A percentile compares a stretch with the other conserved stretches of the same genome.
Evolutionary conservation across 208 protist species (phyloP).

Genomic region (Crithidia brevicula): DNA sequence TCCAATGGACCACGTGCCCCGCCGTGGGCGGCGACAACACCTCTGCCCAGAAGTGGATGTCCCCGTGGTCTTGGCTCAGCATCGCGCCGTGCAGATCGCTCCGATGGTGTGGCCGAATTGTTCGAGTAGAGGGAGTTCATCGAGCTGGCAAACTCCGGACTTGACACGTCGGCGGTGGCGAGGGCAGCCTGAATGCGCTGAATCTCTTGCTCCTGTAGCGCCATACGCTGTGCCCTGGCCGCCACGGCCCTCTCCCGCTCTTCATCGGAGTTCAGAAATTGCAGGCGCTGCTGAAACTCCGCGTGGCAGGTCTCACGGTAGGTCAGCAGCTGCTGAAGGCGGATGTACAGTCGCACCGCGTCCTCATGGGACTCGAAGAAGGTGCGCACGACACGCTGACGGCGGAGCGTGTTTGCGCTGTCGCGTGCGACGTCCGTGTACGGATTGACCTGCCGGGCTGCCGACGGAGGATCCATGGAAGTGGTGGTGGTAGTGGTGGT

Average conservation of each 20-base stretch:
- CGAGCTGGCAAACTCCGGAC: slow-evolving; percentile 15
- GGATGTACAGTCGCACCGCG: slow-evolving; percentile 25
- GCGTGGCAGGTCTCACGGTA: slow-evolving; percentile 12
- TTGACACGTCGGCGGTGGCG: not conserved
- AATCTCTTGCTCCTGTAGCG: slow-evolving; percentile 10
- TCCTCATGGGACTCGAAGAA: slow-evolving; percentile 36
- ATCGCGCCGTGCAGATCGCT: not conserved
- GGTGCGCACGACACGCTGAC: slow-evolving; percentile 8
- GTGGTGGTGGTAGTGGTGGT: too few species aligned
- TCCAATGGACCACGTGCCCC: too few species aligned
- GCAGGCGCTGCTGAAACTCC: slow-evolving; percentile 30
- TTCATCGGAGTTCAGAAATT: slow-evolving; percentile 4
- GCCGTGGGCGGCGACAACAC: not conserved
- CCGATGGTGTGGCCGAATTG: not conserved
- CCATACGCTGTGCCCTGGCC: not conserved
- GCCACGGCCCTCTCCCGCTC: slow-evolving; percentile 1
- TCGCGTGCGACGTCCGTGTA: slow-evolving; percentile 15
- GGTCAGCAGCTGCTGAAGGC: slow-evolving; percentile 17
- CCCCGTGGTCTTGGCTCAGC: too few species aligned
- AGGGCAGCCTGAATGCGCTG: slow-evolving; percentile 5
- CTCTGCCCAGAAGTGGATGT: not conserved
- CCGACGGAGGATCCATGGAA: not conserved
- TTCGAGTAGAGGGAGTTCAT: slow-evolving; percentile 14
- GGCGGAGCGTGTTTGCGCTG: slow-evolving; percentile 11
- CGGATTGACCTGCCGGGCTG: not conserved